Evolutionary conservation across 768 basidiomycete genomes (phyloP), one percentile per base, ranked within the genome.

Genomic region (Rhodotorula kratochvilovae): DNA sequence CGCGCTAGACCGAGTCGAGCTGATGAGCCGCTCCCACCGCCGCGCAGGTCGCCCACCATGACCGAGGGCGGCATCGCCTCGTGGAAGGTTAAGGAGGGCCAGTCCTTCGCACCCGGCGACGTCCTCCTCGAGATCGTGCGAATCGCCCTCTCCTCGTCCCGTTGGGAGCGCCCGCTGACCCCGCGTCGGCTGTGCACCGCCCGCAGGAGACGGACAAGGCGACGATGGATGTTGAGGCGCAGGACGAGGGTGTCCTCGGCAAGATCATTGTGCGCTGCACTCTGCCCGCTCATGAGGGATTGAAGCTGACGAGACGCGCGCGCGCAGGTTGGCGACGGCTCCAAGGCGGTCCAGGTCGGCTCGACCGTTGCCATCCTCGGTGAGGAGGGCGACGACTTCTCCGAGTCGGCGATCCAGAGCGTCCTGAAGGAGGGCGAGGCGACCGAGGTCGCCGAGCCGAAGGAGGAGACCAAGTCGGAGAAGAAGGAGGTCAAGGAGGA

Each of bases 11-110:
- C 51, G 48, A 21, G 25, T 15, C 53, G 16, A 16, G 53, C 53
- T 54, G 53, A 54, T 33, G 29, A 2, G 25, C 29, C 15, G 3
- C 27, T 11, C 6, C 25, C 33, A 94, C 97, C 93, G 94, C 95
- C 66, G 92, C 93, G 6, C 76, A 99, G 98, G 95, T 95, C 92
- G 73, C 96, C 96, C 43, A 99, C 96, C 68, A 99, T 99, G 96
- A 93, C 93, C 6, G 96, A 98, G 84, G 96, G 96, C 73, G 96
- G 95, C 73, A 96, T 99, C 80, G 90, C 95, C 57, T 85, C 86
- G 43, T 99, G 96, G 94, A 98, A 98, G 85, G 90, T 90, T 83
- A 89, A 89, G 81, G 95, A 97, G 81, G 96, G 96, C 66, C 94
- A 97, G 77, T 61, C 87, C 3, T 99, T 95, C 80, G 75, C 87